Base-by-base conservation (phyloP, 176 grass and related monocot species). In the Ensete glaucum region DNA sequence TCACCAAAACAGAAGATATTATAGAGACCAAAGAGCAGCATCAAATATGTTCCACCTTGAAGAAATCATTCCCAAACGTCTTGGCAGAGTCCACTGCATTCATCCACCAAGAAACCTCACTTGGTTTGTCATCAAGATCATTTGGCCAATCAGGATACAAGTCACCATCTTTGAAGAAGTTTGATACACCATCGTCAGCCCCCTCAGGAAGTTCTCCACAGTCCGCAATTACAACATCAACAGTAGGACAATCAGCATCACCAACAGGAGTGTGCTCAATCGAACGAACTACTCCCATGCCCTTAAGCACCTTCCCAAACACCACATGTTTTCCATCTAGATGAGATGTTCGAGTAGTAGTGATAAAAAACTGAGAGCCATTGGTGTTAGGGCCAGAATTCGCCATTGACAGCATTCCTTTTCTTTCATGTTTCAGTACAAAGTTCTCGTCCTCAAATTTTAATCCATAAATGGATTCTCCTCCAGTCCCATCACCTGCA, bases 351-450 rank as follows among this genome's bases (percentile, higher is more conserved):
- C 90, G 74, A 72, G 85, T 97, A 50, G 93, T 97, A 72, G 84
- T 97, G 64, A 97, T 93, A 75, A 93, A 97, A 83, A 97, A 97
- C 80, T 93, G 93, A 73, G 93, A 97, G 62, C 93, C 85, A 80
- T 93, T 97, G 72, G 90, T 87, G 58, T 90, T 73, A 19, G 83
- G 81, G 53, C 93, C 93, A 79, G 84, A 49, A 88, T 91, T 97
- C n/a, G 90, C 90, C 93, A 97, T 97, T 59, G 93, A 93, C 72
- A 97, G 57, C 84, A 97, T 88, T 70, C 94, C 90, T 87, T 97
- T 97, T 73, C 90, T 85, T 77, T 93, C 94, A 77, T 97, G 94
- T 77, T 89, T 97, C 72, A 90, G 27, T 73, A 83, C 52, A 88
- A 97, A 97, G 81, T 91, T 93, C 71, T 97, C 94, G 70, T 97